Base-by-base conservation (phyloP, 225 moss, liverwort and hornwort genomes). In the Thuidium tamariscinum region DNA sequence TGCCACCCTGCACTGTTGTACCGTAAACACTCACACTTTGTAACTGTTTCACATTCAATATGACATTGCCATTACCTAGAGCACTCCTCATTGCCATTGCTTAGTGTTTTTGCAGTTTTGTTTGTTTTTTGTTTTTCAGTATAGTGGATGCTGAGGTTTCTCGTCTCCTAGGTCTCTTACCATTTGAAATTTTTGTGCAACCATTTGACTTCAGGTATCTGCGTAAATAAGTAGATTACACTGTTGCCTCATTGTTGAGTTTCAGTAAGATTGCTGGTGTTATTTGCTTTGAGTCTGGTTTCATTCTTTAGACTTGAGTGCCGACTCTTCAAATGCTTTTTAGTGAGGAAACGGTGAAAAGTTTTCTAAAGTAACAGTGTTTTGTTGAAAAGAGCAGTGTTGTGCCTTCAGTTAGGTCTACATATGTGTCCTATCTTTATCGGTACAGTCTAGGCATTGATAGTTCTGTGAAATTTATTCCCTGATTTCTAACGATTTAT, bases 1-100 rank as follows among this genome's bases (percentile, higher is more conserved):
- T 90, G 85, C 93, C 93, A 91, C 92, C 95, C 94, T 94, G 95
- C 94, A 93, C 94, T 95, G 91, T 95, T 97, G 97, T 97, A 97
- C 95, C 95, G 97, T 95, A 95, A 95, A 91, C 85, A 93, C 90
- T 90, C 90, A 85, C 87, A 91, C 90, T 88, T 91, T 88, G 89
- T 90, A 94, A 93, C 92, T 92, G 90, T 91, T 94, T 89, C 91
- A 89, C 89, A 92, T 89, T 94, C 85, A 92, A 92, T 94, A 93
- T 90, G 91, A 91, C 91, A 90, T 90, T 91, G 91, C 89, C 91
- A 91, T 90, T 87, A 93, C 74, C 88, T 77, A 77, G 74, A 74
- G 48, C 63, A 56, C 69, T 57, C 30, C 30, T 82, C 82, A 7
- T 52, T 9, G 65, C 49, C n/a, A 51, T 19, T 54, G 54, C 6